These are phyloP conservation scores for Madurella mycetomatis DNA, from an alignment of 2,329 filamentous ascomycete genomes.

Conservation along the genomic window DNA sequence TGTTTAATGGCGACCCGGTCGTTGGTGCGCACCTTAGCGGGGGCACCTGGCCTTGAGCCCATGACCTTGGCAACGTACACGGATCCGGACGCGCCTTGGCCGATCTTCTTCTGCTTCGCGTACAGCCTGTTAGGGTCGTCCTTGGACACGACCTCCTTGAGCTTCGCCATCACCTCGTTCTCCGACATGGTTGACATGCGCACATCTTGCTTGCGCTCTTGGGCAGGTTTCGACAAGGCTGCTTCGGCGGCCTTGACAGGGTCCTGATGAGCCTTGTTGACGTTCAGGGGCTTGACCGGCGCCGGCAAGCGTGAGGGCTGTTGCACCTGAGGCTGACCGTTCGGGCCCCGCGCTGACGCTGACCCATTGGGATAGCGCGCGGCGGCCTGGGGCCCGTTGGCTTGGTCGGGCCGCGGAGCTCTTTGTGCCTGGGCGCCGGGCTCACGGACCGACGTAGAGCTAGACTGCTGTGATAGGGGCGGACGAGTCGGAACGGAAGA, in stretches of 20 bases:
- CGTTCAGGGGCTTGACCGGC: conserved; percentile 74
- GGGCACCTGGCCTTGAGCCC: conserved; percentile 9
- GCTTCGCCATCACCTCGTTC: conserved; percentile 91
- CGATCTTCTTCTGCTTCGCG: conserved; percentile 99
- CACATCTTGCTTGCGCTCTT: conserved; percentile 81
- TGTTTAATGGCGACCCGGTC: conserved; percentile 98
- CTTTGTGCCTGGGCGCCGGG: conserved; percentile 41
- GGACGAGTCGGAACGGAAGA: conserved; percentile 42
- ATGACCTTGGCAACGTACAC: conserved; percentile 95
- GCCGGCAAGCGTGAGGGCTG: conserved; percentile 51
- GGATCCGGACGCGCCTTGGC: conserved; percentile 94
- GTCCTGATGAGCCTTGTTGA: conserved; percentile 64
- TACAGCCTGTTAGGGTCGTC: conserved; percentile 93
- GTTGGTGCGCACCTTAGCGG: conserved; percentile 46
- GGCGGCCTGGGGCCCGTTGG: conserved; percentile 43
- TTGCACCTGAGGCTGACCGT: conserved; percentile 42
- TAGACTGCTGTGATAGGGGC: conserved; percentile 46
- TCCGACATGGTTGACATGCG: conserved; percentile 99
- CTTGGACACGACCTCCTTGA: conserved; percentile 92
- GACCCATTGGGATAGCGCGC: conserved; percentile 55
- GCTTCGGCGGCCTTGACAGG: conserved; percentile 85
- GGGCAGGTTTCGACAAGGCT: conserved; percentile 73
- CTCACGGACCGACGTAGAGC: conserved; percentile 42
- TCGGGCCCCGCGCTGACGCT: conserved; percentile 48
- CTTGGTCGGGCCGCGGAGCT: conserved; percentile 45